Evolutionary conservation across 139 green algal genomes (phyloP).

Genomic region (Micractinium conductrix): DNA sequence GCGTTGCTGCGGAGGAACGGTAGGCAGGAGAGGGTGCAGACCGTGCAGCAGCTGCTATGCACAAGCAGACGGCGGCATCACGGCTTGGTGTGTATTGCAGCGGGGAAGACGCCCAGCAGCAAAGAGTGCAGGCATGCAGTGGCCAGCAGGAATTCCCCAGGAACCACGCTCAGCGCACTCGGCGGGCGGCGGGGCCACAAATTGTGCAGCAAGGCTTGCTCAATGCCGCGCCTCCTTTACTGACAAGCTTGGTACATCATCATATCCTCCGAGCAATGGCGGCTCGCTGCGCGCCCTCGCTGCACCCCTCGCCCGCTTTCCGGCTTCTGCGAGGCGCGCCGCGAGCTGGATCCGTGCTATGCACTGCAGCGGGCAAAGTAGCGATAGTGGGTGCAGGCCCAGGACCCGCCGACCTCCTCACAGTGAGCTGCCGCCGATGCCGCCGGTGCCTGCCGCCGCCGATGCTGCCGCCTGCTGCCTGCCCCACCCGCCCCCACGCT

Average conservation of each 20-base stretch:
- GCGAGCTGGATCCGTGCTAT: background rate
- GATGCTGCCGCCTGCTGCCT: background rate
- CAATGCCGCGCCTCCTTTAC: background rate
- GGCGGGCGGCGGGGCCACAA: too few species aligned
- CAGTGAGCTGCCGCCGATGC: too few species aligned
- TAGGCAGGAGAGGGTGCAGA: too few species aligned
- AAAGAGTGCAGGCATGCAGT: too few species aligned
- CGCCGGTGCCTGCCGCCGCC: too few species aligned
- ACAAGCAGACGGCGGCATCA: too few species aligned
- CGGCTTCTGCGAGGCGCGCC: background rate
- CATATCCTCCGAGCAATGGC: background rate
- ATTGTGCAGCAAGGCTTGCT: background rate
- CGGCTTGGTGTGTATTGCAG: too few species aligned
- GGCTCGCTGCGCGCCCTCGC: background rate
- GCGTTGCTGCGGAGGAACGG: too few species aligned
- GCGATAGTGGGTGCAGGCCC: conserved; percentile 9
- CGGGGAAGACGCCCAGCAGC: too few species aligned
- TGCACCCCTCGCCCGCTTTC: background rate
- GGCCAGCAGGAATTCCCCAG: background rate
- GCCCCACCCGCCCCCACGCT: background rate
- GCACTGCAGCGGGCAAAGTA: background rate
- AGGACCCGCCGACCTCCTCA: conserved; percentile 23
- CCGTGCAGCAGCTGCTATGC: too few species aligned
- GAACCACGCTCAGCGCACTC: background rate
- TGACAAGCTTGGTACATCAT: background rate